Conservation (phyloP, 1,284 basidiomycete species). For the Irpex sp. region DNA sequence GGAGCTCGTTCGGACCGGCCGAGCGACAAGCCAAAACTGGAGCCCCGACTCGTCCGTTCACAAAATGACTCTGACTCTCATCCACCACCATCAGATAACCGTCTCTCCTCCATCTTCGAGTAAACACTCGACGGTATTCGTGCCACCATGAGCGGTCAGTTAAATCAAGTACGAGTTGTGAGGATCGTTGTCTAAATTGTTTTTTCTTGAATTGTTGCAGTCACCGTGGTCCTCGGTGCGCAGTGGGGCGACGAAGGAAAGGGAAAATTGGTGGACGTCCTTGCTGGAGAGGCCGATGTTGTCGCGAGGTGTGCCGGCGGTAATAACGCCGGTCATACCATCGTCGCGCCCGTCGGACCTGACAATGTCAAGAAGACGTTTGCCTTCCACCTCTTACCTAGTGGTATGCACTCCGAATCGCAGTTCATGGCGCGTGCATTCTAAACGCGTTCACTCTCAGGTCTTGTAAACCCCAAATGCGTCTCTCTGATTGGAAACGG, state of each 20-base stretch:
- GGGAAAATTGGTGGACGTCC: constrained; percentile 93
- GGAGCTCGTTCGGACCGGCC: neutral
- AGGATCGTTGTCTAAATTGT: neutral
- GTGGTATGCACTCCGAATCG: constrained; percentile 54
- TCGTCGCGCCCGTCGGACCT: constrained; percentile 78
- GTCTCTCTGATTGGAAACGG: constrained; percentile 90
- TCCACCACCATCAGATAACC: neutral
- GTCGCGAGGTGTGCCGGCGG: constrained; percentile 97
- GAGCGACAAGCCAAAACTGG: neutral
- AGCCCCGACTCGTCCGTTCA: neutral
- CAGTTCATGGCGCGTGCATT: neutral
- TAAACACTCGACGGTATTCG: neutral
- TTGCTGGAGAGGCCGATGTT: constrained; percentile 85
- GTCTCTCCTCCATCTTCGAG: neutral
- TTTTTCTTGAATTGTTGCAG: constrained; percentile 29
- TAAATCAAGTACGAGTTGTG: neutral
- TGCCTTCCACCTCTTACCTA: constrained; percentile 95
- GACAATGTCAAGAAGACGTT: constrained; percentile 76
- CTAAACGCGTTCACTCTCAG: constrained; percentile 34
- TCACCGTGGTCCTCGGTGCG: constrained; percentile 79
- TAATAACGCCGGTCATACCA: constrained; percentile 98
- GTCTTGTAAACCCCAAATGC: constrained; percentile 88
- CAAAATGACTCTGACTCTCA: neutral
- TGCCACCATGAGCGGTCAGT: constrained; percentile 1
- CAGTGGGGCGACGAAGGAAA: constrained; percentile 98